These are phyloP conservation scores for Myxozyma neglecta DNA, from an alignment of 805 yeast species.

Conservation along the genomic window DNA sequence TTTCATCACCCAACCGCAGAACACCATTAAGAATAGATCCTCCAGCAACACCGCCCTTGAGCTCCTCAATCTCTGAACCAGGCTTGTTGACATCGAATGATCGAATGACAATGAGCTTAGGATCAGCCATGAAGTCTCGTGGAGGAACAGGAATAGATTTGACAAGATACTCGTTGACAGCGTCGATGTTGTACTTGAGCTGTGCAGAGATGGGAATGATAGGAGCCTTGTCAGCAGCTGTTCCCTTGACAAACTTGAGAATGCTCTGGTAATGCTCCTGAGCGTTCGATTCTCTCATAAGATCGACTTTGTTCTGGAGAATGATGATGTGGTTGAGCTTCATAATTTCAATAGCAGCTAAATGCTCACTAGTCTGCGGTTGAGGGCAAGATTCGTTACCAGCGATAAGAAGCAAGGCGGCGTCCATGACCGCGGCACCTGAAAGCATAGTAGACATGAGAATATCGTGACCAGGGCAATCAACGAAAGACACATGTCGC, in stretches of 20 bases:
- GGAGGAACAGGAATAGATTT: conserved; percentile 94
- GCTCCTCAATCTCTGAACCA: conserved; percentile 93
- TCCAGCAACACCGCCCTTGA: conserved; percentile 99
- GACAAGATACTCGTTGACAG: conserved; percentile 94
- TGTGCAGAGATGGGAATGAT: conserved; percentile 98
- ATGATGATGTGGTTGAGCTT: conserved; percentile 94
- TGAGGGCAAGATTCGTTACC: conserved; percentile 99
- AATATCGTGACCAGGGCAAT: conserved; percentile 99
- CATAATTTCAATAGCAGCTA: conserved; percentile 99
- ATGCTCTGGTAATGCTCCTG: conserved; percentile 93
- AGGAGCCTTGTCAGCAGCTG: conserved; percentile 99
- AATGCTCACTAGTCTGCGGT: conserved; percentile 98
- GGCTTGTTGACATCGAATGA: conserved; percentile 99
- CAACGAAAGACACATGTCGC: conserved; percentile 97
- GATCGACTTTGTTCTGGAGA: conserved; percentile 95
- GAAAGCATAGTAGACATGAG: conserved; percentile 99
- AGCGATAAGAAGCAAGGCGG: conserved; percentile 91
- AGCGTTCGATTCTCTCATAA: conserved; percentile 97
- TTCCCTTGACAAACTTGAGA: conserved; percentile 89
- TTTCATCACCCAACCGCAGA: conserved; percentile 94
- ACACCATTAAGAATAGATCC: conserved; percentile 98
- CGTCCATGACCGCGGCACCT: conserved; percentile 99
- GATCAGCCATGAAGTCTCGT: conserved; percentile 91
- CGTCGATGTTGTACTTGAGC: conserved; percentile 96
- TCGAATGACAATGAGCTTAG: conserved; percentile 94